phyloP scores from a whole-genome alignment of 176 grass and related monocot species.

The Guadua angustifolia region DNA sequence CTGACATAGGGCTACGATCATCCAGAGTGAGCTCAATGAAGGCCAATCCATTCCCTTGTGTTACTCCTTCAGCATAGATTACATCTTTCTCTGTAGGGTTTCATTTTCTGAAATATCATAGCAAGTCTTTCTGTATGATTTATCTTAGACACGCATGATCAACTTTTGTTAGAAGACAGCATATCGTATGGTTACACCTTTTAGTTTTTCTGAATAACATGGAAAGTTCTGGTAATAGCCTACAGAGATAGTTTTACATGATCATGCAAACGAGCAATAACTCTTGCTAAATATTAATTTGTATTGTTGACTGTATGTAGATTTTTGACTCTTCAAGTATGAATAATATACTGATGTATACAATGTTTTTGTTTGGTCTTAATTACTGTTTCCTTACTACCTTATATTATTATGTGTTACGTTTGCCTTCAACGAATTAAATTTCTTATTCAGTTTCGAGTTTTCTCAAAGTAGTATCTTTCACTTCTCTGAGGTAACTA shows the following conservation, averaged over 20 bases:
- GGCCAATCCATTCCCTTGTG: constrained; percentile 91
- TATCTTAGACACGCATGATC: neutral
- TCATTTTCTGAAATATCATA: neutral
- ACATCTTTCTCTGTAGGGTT: constrained; percentile 89
- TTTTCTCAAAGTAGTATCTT: constrained; percentile 21
- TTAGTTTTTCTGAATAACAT: neutral
- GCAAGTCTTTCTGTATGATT: neutral
- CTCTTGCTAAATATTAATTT: too few relatives aligned
- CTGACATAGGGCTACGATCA: constrained; percentile 84
- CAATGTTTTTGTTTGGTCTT: too few relatives aligned
- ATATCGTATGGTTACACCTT: neutral
- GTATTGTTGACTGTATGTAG: too few relatives aligned
- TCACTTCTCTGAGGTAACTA: neutral
- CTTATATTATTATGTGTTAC: constrained; percentile 25
- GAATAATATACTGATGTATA: too few relatives aligned
- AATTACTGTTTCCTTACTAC: constrained; percentile 15
- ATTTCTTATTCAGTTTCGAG: neutral
- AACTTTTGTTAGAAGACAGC: neutral
- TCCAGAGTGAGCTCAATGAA: constrained; percentile 90
- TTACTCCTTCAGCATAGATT: constrained; percentile 89
- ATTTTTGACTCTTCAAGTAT: too few relatives aligned
- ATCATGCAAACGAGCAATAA: too few relatives aligned
- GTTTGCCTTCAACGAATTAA: constrained; percentile 8
- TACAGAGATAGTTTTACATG: too few relatives aligned
- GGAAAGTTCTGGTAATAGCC: neutral